Conservation (phyloP, 495 filamentous ascomycete genomes). For the Penicillium mononematosum region DNA sequence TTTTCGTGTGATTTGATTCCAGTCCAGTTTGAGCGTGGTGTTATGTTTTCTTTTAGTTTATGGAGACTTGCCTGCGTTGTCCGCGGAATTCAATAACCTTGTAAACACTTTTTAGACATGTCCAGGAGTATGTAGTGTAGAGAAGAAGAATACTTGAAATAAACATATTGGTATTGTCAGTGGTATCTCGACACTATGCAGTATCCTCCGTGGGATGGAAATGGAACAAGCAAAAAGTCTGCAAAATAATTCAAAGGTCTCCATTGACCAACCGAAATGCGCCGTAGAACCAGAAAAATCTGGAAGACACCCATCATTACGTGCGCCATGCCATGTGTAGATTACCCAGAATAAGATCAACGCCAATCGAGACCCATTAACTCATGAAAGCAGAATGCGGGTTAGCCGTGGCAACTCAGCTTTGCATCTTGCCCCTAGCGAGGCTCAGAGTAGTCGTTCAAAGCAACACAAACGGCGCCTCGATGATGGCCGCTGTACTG, state of each 20-base stretch:
- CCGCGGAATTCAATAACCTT: background rate
- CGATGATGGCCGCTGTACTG: constrained; percentile 98
- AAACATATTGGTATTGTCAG: background rate
- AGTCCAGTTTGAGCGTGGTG: constrained; percentile 11
- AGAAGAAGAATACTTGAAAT: background rate
- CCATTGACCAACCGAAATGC: background rate
- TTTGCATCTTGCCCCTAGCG: constrained; percentile 25
- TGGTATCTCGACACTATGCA: background rate
- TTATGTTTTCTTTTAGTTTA: constrained; percentile 13
- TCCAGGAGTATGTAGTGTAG: background rate
- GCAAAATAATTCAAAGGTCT: background rate
- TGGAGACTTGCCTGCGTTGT: background rate
- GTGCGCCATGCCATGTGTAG: constrained; percentile 22
- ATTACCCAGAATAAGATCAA: constrained; percentile 2
- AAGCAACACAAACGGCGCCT: constrained; percentile 90
- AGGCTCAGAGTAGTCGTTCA: constrained; percentile 93
- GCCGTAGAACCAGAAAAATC: background rate
- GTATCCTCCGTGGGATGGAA: background rate
- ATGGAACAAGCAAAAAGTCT: background rate
- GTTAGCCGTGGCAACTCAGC: background rate
- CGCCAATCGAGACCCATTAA: background rate
- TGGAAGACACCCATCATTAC: background rate
- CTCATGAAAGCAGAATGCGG: background rate
- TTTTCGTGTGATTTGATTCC: constrained; percentile 13
- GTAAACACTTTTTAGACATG: background rate